A percentile compares a stretch with the other conserved stretches of the same genome.
These are phyloP conservation scores for Lithohypha guttulata DNA, from an alignment of 2,329 filamentous ascomycete genomes.

Conservation along the genomic window DNA sequence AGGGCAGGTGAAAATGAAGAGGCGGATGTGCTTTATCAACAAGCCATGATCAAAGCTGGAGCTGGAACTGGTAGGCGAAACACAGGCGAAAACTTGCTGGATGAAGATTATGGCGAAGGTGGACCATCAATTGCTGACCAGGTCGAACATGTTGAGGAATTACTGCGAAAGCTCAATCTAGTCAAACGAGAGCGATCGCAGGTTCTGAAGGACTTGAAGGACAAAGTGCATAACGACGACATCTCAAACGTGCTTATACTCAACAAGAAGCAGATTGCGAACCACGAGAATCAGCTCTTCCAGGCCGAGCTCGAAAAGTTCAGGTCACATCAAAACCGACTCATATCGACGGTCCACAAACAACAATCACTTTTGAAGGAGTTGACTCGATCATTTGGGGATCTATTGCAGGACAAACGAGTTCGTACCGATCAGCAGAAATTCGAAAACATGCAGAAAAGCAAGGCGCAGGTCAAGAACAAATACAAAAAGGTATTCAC, in stretches of 20 bases:
- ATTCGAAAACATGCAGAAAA: constrained; percentile 78
- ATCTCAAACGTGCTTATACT: constrained; percentile 95
- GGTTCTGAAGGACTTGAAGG: constrained; percentile 91
- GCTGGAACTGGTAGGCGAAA: constrained; percentile 48
- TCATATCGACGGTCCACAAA: constrained; percentile 90
- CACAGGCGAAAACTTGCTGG: constrained; percentile 69
- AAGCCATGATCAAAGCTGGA: constrained; percentile 69
- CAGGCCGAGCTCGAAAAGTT: constrained; percentile 97
- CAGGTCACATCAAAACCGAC: constrained; percentile 76
- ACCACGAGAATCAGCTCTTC: constrained; percentile 85
- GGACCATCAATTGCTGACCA: constrained; percentile 76
- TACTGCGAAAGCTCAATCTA: constrained; percentile 80
- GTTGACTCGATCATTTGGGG: constrained; percentile 74
- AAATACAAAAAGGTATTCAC: constrained; percentile 88
- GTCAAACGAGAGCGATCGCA: constrained; percentile 87
- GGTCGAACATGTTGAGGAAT: constrained; percentile 76
- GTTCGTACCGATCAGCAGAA: constrained; percentile 90
- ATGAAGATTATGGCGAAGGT: constrained; percentile 79
- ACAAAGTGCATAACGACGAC: constrained; percentile 87
- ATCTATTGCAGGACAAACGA: constrained; percentile 82
- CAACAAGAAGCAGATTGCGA: constrained; percentile 93
- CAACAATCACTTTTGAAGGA: constrained; percentile 92
- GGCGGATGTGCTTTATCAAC: constrained; percentile 78
- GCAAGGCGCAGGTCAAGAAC: constrained; percentile 67
- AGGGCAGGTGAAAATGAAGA: constrained; percentile 76